Percentiles rank a stretch among this genome's conserved stretches.
Evolutionary conservation across 139 green algal species (phyloP).

Genomic region (Klebsormidium nitens): DNA sequence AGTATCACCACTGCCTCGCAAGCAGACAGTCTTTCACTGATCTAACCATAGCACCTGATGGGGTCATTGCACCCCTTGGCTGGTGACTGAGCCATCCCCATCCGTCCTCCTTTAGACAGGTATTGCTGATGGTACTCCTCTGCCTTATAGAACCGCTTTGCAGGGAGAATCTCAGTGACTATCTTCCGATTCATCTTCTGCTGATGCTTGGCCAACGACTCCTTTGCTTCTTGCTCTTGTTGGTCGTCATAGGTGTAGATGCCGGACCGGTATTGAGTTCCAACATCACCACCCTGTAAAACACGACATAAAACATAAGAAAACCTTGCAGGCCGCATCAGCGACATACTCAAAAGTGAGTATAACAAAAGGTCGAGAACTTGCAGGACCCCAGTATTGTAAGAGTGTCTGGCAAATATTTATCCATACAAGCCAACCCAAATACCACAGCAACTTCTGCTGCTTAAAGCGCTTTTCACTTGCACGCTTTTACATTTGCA

Average conservation of each 20-base stretch:
- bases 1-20: no score
- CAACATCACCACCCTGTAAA: constrained; percentile 63
- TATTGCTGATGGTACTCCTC: constrained; percentile 64
- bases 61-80: constrained; percentile 64
- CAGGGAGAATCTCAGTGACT: constrained; percentile 25
- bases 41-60: constrained; percentile 80
- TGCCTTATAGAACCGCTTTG: constrained; percentile 25
- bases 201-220: constrained; percentile 18
- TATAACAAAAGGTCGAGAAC: no score
- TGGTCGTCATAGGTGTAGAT: constrained; percentile 61
- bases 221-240: constrained; percentile 25
- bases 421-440: no score
- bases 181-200: constrained; percentile 27
- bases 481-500: no score
- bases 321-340: no score
- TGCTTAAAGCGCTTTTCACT: no score
- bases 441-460: no score
- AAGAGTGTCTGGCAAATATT: no score
- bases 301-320: no score
- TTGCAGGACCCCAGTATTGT: no score
- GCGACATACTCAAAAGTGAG: no score
- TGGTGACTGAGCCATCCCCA: constrained; percentile 54
- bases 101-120: constrained; percentile 61
- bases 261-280: constrained; percentile 70
- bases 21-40: no score